Conservation (phyloP, 2,329 filamentous ascomycete genomes). For the Niveomyces coronatus region DNA sequence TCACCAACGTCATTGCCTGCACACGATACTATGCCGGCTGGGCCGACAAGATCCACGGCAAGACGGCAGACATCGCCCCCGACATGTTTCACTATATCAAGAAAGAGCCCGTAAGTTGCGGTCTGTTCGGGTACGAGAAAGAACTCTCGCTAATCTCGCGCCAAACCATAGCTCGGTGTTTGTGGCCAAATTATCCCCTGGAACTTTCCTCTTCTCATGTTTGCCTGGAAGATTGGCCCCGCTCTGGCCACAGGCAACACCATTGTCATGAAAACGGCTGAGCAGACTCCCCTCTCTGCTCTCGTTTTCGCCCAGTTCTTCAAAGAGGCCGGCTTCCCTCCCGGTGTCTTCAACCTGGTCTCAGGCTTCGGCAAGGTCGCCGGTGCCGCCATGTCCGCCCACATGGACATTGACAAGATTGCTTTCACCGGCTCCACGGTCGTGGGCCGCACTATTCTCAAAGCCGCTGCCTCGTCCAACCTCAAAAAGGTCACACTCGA, state of each 20-base stretch:
- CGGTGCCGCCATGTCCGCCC: constrained; percentile 59
- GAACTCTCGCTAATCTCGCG: background rate
- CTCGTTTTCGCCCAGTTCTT: constrained; percentile 52
- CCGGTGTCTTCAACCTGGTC: constrained; percentile 62
- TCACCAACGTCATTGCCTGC: constrained; percentile 55
- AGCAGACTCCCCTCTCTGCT: constrained; percentile 60
- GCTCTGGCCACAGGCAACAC: constrained; percentile 60
- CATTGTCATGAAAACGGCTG: constrained; percentile 59
- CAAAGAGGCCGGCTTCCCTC: constrained; percentile 65
- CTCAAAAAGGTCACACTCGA: constrained; percentile 70
- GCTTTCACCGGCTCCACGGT: constrained; percentile 66
- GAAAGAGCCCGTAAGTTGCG: constrained; percentile 60
- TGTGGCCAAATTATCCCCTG: constrained; percentile 76
- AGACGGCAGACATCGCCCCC: constrained; percentile 69
- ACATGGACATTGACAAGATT: constrained; percentile 71
- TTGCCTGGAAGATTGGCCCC: constrained; percentile 66
- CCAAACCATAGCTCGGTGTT: constrained; percentile 41
- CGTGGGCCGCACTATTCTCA: constrained; percentile 63
- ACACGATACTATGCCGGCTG: constrained; percentile 71
- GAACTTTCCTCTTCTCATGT: constrained; percentile 73
- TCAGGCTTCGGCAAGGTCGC: constrained; percentile 66
- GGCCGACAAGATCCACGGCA: constrained; percentile 86
- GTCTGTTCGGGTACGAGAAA: too few species aligned
- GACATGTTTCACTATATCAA: constrained; percentile 76
- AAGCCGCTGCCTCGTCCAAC: constrained; percentile 62